A percentile compares a stretch with the other conserved stretches of the same genome.
phyloP scores from a whole-genome alignment of 2,329 filamentous ascomycete species.

The Ceratocystiopsis sp. region DNA sequence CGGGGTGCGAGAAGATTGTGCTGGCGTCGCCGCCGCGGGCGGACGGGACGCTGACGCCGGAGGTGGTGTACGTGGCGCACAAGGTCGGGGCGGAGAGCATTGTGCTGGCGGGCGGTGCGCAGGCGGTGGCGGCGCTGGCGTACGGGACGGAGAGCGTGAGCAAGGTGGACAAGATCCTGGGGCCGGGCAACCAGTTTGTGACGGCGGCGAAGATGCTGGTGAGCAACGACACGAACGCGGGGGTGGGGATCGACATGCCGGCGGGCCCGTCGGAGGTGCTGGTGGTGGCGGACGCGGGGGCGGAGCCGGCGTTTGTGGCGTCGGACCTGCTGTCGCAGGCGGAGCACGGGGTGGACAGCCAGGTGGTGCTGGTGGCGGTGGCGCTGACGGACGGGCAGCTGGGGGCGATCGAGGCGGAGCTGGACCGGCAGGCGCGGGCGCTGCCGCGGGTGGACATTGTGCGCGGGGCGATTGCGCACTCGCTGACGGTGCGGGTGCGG shows the following conservation, averaged over 20 bases:
- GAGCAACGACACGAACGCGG: conserved; percentile 89
- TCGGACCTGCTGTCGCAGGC: conserved; percentile 86
- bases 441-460: conserved; percentile 89
- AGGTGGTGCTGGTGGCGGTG: conserved; percentile 81
- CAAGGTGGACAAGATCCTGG: conserved; percentile 98
- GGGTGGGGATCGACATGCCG: conserved; percentile 95
- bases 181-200: conserved; percentile 95
- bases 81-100: conserved; percentile 94
- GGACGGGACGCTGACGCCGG: conserved; percentile 82
- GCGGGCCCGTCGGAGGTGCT: conserved; percentile 92
- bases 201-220: conserved; percentile 98
- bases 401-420: conserved; percentile 72
- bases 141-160: conserved; percentile 88
- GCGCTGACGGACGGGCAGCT: conserved; percentile 59
- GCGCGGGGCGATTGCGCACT: conserved; percentile 76
- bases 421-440: conserved; percentile 72
- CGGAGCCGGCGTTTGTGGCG: conserved; percentile 88
- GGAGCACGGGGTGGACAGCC: conserved; percentile 90
- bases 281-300: conserved; percentile 77
- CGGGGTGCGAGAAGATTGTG: conserved; percentile 88
- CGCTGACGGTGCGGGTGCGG: conserved; percentile 58
- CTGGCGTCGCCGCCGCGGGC: conserved; percentile 78
- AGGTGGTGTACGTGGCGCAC: conserved; percentile 94
- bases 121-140: conserved; percentile 90
- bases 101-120: conserved; percentile 84